Percentiles rank a stretch among this genome's conserved stretches.
Conservation (phyloP, 78 protist species). For the Isochrysis galbana region DNA sequence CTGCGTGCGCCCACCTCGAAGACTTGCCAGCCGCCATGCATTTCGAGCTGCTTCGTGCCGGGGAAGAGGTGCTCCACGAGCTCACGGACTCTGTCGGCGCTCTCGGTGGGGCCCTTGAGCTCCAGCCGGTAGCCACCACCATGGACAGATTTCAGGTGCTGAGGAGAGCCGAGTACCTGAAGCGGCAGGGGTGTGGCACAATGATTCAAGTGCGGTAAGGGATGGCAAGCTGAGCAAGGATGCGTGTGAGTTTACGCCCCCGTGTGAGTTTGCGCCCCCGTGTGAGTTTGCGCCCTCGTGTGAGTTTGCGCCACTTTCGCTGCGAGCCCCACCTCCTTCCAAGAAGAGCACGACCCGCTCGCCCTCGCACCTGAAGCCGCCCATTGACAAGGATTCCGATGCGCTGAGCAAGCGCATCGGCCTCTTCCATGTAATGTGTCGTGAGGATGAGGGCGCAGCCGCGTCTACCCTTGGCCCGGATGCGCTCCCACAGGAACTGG, state of each 20-base stretch:
- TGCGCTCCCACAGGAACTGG: slow-evolving; percentile 41
- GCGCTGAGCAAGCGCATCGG: slow-evolving; percentile 62
- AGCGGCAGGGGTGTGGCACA: too few relatives aligned
- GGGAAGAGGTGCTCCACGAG: not conserved
- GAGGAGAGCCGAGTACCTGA: slow-evolving; percentile 65
- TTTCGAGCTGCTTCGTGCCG: not conserved
- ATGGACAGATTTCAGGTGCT: slow-evolving; percentile 69
- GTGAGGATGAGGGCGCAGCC: slow-evolving; percentile 42
- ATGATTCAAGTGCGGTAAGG: too few relatives aligned
- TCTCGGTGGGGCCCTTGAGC: not conserved
- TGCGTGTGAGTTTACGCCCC: too few relatives aligned
- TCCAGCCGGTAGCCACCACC: slow-evolving; percentile 72
- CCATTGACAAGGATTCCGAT: slow-evolving; percentile 81
- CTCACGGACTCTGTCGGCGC: not conserved
- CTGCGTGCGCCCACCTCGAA: not conserved
- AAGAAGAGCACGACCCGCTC: too few relatives aligned
- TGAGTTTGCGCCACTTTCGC: too few relatives aligned
- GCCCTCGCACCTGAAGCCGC: too few relatives aligned
- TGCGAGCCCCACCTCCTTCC: too few relatives aligned
- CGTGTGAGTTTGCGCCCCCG: too few relatives aligned
- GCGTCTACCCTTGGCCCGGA: not conserved
- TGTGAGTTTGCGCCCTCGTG: too few relatives aligned
- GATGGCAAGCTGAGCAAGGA: too few relatives aligned
- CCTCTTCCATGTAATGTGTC: slow-evolving; percentile 67
- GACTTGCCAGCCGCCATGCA: not conserved